Percentiles rank a stretch among this genome's conserved stretches.
Evolutionary conservation across 2,329 filamentous ascomycete species (phyloP).

Genomic region (Sclerotinia minor): DNA sequence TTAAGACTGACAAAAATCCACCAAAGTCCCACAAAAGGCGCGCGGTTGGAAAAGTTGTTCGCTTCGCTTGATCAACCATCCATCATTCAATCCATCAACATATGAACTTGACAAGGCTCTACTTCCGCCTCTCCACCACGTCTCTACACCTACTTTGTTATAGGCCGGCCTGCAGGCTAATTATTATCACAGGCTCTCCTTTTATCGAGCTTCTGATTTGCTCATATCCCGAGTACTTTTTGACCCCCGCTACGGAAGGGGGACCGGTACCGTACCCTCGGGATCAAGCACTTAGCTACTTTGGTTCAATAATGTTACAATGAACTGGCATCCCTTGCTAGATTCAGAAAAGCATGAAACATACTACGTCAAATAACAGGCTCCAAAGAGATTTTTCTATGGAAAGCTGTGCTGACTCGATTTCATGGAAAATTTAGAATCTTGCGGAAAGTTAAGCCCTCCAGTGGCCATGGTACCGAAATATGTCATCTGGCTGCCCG

Average conservation of each 20-base stretch:
- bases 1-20: constrained; percentile 11
- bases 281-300: constrained; percentile 13
- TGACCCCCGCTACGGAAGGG: not conserved
- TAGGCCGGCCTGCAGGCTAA: constrained; percentile 3
- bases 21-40: constrained; percentile 19
- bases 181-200: constrained; percentile 1
- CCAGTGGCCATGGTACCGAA: not conserved
- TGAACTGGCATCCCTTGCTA: constrained; percentile 7
- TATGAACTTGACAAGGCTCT: constrained; percentile 15
- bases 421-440: not conserved
- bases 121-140: not conserved
- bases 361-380: not conserved
- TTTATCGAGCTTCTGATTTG: constrained; percentile 7
- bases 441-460: not conserved
- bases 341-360: constrained; percentile 16
- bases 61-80: constrained; percentile 17
- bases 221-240: not conserved
- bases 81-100: constrained; percentile 11
- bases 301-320: constrained; percentile 18
- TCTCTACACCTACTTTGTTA: not conserved
- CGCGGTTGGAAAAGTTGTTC: constrained; percentile 16
- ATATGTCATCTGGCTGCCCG: constrained; percentile 1
- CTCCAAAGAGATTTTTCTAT: not conserved
- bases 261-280: constrained; percentile 22
- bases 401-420: constrained; percentile 1